Evolutionary conservation across 495 filamentous ascomycete genomes (phyloP).

Genomic region (Penicillium parvum): DNA sequence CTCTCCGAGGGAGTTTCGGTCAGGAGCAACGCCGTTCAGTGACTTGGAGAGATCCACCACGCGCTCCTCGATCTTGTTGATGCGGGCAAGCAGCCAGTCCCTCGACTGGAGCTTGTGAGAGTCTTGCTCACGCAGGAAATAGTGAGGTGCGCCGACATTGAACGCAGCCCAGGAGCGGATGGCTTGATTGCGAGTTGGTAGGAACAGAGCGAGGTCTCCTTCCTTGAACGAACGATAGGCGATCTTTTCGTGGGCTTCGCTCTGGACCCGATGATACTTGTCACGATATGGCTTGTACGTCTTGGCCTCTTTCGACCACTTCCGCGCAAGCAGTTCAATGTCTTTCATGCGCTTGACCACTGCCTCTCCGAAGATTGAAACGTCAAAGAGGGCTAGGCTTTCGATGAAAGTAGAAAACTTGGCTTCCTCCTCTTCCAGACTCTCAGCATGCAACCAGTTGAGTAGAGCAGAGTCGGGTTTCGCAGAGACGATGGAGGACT

Average conservation of each 20-base stretch:
- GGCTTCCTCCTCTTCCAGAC: conserved; percentile 58
- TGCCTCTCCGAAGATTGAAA: conserved; percentile 75
- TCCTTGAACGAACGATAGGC: conserved; percentile 96
- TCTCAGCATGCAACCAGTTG: conserved; percentile 72
- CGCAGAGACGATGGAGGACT: conserved; percentile 51
- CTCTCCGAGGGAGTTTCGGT: conserved; percentile 50
- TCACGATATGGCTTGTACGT: conserved; percentile 82
- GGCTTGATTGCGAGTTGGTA: conserved; percentile 89
- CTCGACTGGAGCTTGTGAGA: conserved; percentile 72
- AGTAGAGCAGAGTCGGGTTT: conserved; percentile 62
- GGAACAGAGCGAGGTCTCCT: conserved; percentile 90
- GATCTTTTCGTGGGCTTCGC: conserved; percentile 92
- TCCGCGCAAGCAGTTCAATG: conserved; percentile 80
- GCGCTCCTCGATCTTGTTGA: conserved; percentile 85
- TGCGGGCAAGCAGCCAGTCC: conserved; percentile 94
- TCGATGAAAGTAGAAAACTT: conserved; percentile 69
- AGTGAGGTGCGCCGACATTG: conserved; percentile 94
- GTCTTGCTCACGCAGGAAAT: conserved; percentile 92
- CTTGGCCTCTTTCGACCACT: conserved; percentile 82
- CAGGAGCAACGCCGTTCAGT: conserved; percentile 52
- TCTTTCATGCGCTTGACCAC: conserved; percentile 85
- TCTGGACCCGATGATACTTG: conserved; percentile 75
- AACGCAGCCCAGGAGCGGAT: conserved; percentile 97
- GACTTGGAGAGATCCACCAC: conserved; percentile 89
- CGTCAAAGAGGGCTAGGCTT: conserved; percentile 68